phyloP scores from a whole-genome alignment of 495 filamentous ascomycete genomes.

The Neohortaea acidophila region DNA sequence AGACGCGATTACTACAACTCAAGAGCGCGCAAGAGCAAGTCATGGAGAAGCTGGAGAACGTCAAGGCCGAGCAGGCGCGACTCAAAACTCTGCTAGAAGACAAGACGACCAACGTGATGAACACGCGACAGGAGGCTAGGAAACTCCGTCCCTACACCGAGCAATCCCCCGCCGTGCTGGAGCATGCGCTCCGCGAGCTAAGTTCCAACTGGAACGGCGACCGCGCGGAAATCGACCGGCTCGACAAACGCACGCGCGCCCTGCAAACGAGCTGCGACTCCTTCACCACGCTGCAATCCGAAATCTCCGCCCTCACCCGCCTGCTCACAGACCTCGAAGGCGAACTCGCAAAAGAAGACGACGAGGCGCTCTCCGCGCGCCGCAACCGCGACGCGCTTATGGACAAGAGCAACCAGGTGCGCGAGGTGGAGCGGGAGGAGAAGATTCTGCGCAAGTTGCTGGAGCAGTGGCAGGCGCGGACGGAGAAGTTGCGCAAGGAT shows the following conservation, averaged over 20 bases:
- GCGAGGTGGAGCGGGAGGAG: constrained; percentile 81
- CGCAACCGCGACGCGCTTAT: constrained; percentile 74
- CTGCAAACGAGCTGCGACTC: constrained; percentile 87
- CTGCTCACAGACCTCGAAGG: constrained; percentile 72
- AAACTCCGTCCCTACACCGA: constrained; percentile 85
- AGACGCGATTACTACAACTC: constrained; percentile 59
- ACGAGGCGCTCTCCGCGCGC: constrained; percentile 61
- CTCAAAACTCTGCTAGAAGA: constrained; percentile 63
- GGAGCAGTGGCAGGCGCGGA: constrained; percentile 66
- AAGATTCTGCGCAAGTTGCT: constrained; percentile 69
- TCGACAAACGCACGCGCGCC: constrained; percentile 72
- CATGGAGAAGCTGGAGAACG: constrained; percentile 58
- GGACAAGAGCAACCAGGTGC: constrained; percentile 71
- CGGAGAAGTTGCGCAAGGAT: constrained; percentile 59
- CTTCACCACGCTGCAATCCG: constrained; percentile 64
- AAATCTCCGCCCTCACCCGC: constrained; percentile 72
- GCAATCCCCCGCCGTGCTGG: constrained; percentile 68
- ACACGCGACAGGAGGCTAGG: constrained; percentile 55
- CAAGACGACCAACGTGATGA: constrained; percentile 49
- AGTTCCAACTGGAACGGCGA: constrained; percentile 59
- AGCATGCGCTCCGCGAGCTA: constrained; percentile 66
- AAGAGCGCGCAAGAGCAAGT: constrained; percentile 63
- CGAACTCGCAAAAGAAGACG: constrained; percentile 80
- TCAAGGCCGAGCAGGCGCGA: constrained; percentile 54
- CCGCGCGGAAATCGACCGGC: constrained; percentile 65